Evolutionary conservation across 192 early-diverging fungal genomes (phyloP).

Genomic region (Gonapodya prolifera): DNA sequence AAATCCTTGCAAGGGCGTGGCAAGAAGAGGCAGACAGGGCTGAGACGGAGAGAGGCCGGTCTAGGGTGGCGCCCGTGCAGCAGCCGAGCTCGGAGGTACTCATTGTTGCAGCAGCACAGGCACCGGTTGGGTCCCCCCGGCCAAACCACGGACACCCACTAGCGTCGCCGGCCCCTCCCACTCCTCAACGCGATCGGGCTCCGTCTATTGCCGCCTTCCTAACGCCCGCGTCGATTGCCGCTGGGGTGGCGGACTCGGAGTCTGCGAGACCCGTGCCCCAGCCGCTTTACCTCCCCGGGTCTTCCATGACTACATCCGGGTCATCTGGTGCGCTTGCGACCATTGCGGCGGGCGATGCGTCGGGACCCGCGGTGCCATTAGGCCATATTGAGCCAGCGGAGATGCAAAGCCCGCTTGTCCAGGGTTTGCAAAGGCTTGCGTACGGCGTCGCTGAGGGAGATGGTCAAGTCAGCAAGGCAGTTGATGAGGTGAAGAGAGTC

Average conservation of each 20-base stretch:
- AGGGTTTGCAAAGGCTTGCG: background rate
- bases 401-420: background rate
- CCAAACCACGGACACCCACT: background rate
- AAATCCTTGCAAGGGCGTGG: background rate
- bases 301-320: too few species aligned
- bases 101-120: background rate
- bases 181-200: background rate
- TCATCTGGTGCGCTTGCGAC: too few species aligned
- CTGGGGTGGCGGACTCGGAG: background rate
- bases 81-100: background rate
- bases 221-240: background rate
- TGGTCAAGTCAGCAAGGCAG: background rate
- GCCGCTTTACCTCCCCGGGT: background rate
- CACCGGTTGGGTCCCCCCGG: too few species aligned
- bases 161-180: background rate
- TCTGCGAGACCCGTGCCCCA: background rate
- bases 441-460: background rate
- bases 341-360: background rate
- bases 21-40: background rate
- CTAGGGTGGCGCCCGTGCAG: background rate
- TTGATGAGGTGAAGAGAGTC: background rate
- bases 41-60: background rate
- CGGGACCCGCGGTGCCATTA: background rate
- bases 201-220: background rate
- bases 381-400: background rate